Evolutionary conservation across 257 asterid genomes (phyloP).

Genomic region (Nicotiana obtusifolia): DNA sequence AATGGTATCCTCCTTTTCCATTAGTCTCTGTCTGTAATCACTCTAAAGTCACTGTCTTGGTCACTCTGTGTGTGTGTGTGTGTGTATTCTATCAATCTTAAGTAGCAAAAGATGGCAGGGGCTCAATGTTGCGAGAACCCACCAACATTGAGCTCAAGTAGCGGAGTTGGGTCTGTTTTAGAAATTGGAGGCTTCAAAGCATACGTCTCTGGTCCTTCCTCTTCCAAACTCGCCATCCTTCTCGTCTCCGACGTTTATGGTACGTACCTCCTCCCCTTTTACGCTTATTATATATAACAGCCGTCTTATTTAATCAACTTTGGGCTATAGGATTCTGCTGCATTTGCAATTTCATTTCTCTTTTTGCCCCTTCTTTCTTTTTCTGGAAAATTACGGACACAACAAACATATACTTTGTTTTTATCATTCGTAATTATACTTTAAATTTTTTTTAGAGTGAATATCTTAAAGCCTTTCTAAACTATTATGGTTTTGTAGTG

Average conservation of each 20-base stretch:
- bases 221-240: constrained; percentile 43
- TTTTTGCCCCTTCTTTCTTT: not conserved
- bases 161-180: constrained; percentile 38
- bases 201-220: constrained; percentile 36
- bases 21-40: no score
- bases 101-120: constrained; percentile 34
- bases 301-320: not conserved
- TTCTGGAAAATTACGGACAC: no score
- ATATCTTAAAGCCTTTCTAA: no score
- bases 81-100: no score
- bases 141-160: constrained; percentile 38
- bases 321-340: not conserved
- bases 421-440: no score
- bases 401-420: no score
- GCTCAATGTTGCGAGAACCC: constrained; percentile 54
- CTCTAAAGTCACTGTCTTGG: no score
- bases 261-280: not conserved
- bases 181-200: constrained; percentile 43
- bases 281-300: not conserved
- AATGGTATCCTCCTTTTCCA: no score
- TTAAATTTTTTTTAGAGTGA: no score
- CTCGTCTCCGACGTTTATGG: constrained; percentile 50
- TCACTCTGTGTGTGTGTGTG: no score
- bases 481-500: no score
- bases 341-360: not conserved